phyloP scores from a whole-genome alignment of 192 early-diverging fungal genomes.

The Spizellomyces sp. region DNA sequence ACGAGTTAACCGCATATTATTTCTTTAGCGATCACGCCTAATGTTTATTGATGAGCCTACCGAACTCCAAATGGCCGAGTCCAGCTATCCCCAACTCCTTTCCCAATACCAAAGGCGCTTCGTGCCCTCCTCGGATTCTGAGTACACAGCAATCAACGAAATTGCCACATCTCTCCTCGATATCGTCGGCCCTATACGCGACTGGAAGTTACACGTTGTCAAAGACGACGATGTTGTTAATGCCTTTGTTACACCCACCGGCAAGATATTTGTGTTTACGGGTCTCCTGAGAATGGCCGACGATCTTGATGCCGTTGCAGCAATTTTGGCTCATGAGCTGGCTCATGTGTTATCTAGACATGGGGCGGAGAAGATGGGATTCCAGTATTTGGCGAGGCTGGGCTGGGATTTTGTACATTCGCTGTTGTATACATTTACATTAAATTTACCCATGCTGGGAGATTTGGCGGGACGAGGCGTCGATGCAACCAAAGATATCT shows the following conservation, averaged over 20 bases:
- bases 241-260: slow-evolving; percentile 45
- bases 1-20: no score
- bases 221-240: slow-evolving; percentile 40
- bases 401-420: slow-evolving; percentile 38
- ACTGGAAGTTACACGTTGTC: slow-evolving; percentile 45
- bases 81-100: slow-evolving; percentile 15
- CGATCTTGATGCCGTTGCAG: slow-evolving; percentile 35
- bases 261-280: slow-evolving; percentile 51
- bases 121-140: slow-evolving; percentile 20
- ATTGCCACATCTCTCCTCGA: slow-evolving; percentile 26
- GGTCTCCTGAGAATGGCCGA: slow-evolving; percentile 32
- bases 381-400: slow-evolving; percentile 26
- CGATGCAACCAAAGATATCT: slow-evolving; percentile 33
- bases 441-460: slow-evolving; percentile 43
- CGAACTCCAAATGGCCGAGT: slow-evolving; percentile 34
- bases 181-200: slow-evolving; percentile 33
- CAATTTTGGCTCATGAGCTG: slow-evolving; percentile 45
- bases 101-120: slow-evolving; percentile 10
- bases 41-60: slow-evolving; percentile 45
- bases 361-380: slow-evolving; percentile 37
- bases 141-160: neutral
- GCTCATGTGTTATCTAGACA: slow-evolving; percentile 44
- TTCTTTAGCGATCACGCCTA: slow-evolving; percentile 31
- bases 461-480: slow-evolving; percentile 41
- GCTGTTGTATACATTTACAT: slow-evolving; percentile 39